Evolutionary conservation across 2,329 filamentous ascomycete genomes (phyloP).

Genomic region (Fonsecaea pugnacius): DNA sequence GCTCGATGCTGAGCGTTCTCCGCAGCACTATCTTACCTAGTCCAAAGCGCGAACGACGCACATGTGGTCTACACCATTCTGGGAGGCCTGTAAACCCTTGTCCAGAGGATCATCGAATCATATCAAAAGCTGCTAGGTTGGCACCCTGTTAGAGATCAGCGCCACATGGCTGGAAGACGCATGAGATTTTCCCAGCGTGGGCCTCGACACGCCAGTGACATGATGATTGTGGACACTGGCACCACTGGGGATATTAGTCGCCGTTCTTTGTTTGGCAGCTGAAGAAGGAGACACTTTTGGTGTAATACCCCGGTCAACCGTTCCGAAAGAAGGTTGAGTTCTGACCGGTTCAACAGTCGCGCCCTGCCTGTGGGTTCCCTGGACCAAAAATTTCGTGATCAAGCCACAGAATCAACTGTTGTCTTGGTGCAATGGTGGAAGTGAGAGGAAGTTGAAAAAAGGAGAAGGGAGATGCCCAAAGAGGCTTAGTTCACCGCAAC

Average conservation of each 20-base stretch:
- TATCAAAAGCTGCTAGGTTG: neutral
- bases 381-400: conserved; percentile 3
- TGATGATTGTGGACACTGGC: neutral
- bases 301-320: neutral
- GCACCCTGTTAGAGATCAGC: conserved; percentile 13
- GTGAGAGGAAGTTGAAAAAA: conserved; percentile 17
- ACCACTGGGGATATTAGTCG: neutral
- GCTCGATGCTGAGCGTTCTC: conserved; percentile 8
- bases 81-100: conserved; percentile 3
- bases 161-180: conserved; percentile 18
- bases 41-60: neutral
- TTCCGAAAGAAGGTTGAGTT: neutral
- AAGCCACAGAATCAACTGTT: conserved; percentile 12
- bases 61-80: neutral
- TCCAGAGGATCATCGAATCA: conserved; percentile 2
- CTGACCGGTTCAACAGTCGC: neutral
- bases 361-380: neutral
- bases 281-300: neutral
- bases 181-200: conserved; percentile 3
- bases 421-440: conserved; percentile 1
- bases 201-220: neutral
- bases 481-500: conserved; percentile 3
- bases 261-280: conserved; percentile 8
- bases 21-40: conserved; percentile 7
- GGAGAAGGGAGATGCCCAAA: conserved; percentile 14